These are phyloP conservation scores for Solanum etuberosum DNA, from an alignment of 257 asterid genomes.

Conservation along the genomic window DNA sequence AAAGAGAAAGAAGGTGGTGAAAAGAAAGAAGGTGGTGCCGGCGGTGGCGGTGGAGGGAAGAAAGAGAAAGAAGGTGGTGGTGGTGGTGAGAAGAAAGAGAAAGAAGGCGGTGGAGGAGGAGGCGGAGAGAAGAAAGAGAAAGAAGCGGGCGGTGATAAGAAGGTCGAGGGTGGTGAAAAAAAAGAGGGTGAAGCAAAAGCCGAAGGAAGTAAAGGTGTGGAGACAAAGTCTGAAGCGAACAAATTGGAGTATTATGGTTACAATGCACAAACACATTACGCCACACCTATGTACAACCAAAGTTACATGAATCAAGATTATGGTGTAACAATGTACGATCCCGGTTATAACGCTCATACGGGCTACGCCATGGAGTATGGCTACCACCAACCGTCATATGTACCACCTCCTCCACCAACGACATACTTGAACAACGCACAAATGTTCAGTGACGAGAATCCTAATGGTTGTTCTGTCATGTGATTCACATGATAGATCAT, in stretches of 20 bases:
- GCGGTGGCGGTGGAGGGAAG: constrained; percentile 5
- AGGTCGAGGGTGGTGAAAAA: neutral
- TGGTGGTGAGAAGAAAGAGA: constrained; percentile 2
- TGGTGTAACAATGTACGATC: constrained; percentile 21
- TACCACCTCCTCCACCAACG: constrained; percentile 44
- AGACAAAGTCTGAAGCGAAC: constrained; percentile 32
- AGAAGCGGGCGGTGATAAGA: neutral
- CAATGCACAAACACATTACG: constrained; percentile 35
- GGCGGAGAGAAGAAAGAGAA: constrained; percentile 7
- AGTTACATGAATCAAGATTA: constrained; percentile 46
- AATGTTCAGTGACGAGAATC: constrained; percentile 86
- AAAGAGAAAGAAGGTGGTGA: constrained; percentile 3
- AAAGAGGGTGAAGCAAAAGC: constrained; percentile 12
- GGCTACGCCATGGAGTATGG: constrained; percentile 31
- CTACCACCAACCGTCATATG: constrained; percentile 10
- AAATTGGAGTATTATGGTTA: constrained; percentile 41
- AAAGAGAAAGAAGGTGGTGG: constrained; percentile 7
- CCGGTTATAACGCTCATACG: constrained; percentile 13
- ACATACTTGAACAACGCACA: constrained; percentile 7
- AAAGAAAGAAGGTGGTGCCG: constrained; percentile 4
- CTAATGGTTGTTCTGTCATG: constrained; percentile 79
- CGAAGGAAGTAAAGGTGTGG: constrained; percentile 26
- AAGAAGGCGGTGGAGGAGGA: neutral
- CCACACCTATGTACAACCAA: constrained; percentile 42
- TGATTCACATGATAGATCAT: constrained; percentile 6